phyloP scores from a whole-genome alignment of 768 basidiomycete genomes.

The Podaxis mareebaensis region DNA sequence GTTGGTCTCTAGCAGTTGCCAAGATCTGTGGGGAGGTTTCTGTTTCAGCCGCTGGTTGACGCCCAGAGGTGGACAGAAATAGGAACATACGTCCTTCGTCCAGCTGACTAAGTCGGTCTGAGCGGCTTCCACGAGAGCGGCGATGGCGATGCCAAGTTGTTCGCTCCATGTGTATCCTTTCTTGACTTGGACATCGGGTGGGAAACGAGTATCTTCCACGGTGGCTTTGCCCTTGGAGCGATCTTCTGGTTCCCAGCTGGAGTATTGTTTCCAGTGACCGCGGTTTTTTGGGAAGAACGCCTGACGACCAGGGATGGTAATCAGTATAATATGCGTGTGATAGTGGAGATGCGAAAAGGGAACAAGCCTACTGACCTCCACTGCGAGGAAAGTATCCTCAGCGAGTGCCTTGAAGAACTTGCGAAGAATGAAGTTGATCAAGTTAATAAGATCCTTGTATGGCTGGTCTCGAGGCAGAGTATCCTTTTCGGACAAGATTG shows the following conservation, averaged over 20 bases:
- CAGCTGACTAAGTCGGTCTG: slow-evolving; percentile 70
- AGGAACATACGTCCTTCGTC: slow-evolving; percentile 70
- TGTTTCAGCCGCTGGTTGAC: slow-evolving; percentile 2
- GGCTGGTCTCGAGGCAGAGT: slow-evolving; percentile 77
- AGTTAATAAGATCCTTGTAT: slow-evolving; percentile 76
- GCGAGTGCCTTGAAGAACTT: slow-evolving; percentile 93
- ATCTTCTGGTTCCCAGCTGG: slow-evolving; percentile 69
- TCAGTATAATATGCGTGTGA: slow-evolving; percentile 11
- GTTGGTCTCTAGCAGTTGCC: slow-evolving; percentile 54
- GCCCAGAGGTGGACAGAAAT: not conserved
- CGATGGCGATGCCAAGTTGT: slow-evolving; percentile 84
- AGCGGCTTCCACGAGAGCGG: slow-evolving; percentile 66
- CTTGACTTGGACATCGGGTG: slow-evolving; percentile 77
- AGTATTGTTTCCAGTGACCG: slow-evolving; percentile 83
- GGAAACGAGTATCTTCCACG: slow-evolving; percentile 46
- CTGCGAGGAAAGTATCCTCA: slow-evolving; percentile 81
- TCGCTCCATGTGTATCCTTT: slow-evolving; percentile 89
- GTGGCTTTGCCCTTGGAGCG: slow-evolving; percentile 36
- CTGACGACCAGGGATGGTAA: slow-evolving; percentile 35
- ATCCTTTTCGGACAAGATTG: slow-evolving; percentile 79
- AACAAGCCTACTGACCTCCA: slow-evolving; percentile 64
- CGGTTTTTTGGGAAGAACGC: slow-evolving; percentile 90
- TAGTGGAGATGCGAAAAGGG: slow-evolving; percentile 13
- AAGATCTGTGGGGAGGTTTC: slow-evolving; percentile 50
- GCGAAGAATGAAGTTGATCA: slow-evolving; percentile 86